Percentiles rank a stretch among this genome's conserved stretches.
Conservation (phyloP, 1,284 basidiomycete genomes). For the Ustilago cynodontis region DNA sequence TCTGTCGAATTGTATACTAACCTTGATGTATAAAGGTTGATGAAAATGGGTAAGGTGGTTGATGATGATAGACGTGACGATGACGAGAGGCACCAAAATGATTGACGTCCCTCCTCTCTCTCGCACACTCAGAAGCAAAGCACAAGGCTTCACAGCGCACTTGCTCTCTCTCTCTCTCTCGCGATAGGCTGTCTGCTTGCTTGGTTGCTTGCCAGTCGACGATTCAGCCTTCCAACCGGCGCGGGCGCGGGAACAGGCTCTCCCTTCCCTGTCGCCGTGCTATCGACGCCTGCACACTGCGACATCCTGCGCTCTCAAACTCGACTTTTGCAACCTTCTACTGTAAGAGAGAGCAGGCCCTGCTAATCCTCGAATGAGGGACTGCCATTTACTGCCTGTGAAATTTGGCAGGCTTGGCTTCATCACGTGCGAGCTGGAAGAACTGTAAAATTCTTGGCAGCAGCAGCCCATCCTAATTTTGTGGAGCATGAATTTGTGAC, state of each 20-base stretch:
- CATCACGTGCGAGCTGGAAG: no score
- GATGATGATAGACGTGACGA: slow-evolving; percentile 21
- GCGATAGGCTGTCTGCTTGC: not conserved
- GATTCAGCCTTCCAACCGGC: no score
- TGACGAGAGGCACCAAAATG: slow-evolving; percentile 7
- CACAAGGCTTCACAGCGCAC: not conserved
- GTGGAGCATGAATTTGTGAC: no score
- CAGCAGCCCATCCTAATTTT: no score
- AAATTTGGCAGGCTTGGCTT: no score
- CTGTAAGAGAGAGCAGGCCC: no score
- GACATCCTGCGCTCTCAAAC: not conserved
- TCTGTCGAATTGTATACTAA: slow-evolving; percentile 21
- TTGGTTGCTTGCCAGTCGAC: not conserved
- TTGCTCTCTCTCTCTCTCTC: not conserved
- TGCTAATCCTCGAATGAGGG: no score
- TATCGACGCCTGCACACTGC: not conserved
- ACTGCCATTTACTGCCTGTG: not conserved
- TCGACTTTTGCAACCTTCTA: no score
- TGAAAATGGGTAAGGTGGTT: slow-evolving; percentile 36
- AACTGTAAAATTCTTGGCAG: no score
- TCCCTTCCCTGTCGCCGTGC: not conserved
- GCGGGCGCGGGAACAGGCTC: no score
- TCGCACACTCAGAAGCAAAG: no score
- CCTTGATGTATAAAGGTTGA: slow-evolving; percentile 47
- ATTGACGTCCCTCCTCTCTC: not conserved